Percentiles rank a stretch among this genome's conserved stretches.
phyloP scores from a whole-genome alignment of 2,329 filamentous ascomycete genomes.

The Stachybotrys chlorohalonatus region DNA sequence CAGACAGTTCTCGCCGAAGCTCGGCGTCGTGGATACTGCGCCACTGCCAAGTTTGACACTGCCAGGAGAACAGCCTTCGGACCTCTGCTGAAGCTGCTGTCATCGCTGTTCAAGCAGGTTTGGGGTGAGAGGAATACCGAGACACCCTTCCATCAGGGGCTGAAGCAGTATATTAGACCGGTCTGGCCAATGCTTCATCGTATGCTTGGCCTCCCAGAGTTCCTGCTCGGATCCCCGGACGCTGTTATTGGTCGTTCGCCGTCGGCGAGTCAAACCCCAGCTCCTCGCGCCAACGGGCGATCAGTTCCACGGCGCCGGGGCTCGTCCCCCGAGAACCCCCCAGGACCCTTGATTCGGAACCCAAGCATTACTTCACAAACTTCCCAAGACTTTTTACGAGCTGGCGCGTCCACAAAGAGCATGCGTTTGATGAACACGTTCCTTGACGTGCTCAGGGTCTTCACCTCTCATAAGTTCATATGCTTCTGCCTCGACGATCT shows the following conservation, averaged over 20 bases:
- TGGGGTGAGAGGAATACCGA: slow-evolving; percentile 59
- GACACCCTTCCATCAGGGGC: slow-evolving; percentile 50
- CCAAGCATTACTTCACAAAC: slow-evolving; percentile 35
- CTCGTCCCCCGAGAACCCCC: slow-evolving; percentile 39
- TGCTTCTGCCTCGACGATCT: slow-evolving; percentile 85
- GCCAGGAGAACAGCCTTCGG: slow-evolving; percentile 53
- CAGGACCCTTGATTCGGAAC: slow-evolving; percentile 23
- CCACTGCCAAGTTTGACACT: slow-evolving; percentile 57
- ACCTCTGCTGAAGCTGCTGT: slow-evolving; percentile 54
- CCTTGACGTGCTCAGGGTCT: slow-evolving; percentile 72
- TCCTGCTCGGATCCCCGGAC: slow-evolving; percentile 49
- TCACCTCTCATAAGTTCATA: slow-evolving; percentile 77
- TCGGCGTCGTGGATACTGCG: slow-evolving; percentile 53
- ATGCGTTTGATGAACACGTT: slow-evolving; percentile 82
- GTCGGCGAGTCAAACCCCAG: slow-evolving; percentile 24
- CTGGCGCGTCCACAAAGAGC: slow-evolving; percentile 49
- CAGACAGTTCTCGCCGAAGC: slow-evolving; percentile 54
- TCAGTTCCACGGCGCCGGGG: slow-evolving; percentile 31
- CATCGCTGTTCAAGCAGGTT: slow-evolving; percentile 57
- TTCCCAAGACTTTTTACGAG: slow-evolving; percentile 51
- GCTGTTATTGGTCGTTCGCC: slow-evolving; percentile 22
- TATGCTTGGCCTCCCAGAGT: slow-evolving; percentile 57
- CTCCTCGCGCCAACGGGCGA: slow-evolving; percentile 20
- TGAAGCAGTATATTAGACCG: slow-evolving; percentile 54
- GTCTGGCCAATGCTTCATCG: slow-evolving; percentile 57